Conservation (phyloP, 2,329 filamentous ascomycete genomes). For the Piedraia hortae region DNA sequence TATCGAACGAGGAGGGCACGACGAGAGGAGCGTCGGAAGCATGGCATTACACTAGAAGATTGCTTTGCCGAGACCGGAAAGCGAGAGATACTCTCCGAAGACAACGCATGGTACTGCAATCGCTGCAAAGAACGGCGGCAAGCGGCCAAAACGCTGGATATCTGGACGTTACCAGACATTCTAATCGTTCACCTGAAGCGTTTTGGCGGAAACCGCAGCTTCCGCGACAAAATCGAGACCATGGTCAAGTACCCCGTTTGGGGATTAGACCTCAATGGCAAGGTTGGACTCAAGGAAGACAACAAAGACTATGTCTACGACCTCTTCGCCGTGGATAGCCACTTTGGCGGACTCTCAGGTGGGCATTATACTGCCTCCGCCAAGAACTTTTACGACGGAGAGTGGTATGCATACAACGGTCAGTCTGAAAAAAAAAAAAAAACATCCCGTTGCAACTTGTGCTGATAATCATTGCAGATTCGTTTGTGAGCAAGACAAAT, state of each 20-base stretch:
- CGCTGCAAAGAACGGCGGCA: slow-evolving; percentile 81
- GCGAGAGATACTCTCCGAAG: slow-evolving; percentile 74
- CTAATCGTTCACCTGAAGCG: slow-evolving; percentile 86
- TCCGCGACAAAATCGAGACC: slow-evolving; percentile 76
- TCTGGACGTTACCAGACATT: slow-evolving; percentile 92
- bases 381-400: slow-evolving; percentile 64
- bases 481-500: slow-evolving; percentile 13
- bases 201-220: slow-evolving; percentile 59
- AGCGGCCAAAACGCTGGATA: slow-evolving; percentile 84
- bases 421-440: slow-evolving; percentile 13
- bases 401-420: slow-evolving; percentile 98
- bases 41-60: slow-evolving; percentile 62
- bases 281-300: slow-evolving; percentile 54
- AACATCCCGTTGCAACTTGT: neutral
- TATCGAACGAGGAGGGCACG: slow-evolving; percentile 34
- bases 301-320: slow-evolving; percentile 73
- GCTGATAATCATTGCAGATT: slow-evolving; percentile 28
- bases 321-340: slow-evolving; percentile 83
- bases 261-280: slow-evolving; percentile 51
- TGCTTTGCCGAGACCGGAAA: slow-evolving; percentile 89
- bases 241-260: slow-evolving; percentile 77
- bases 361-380: slow-evolving; percentile 91
- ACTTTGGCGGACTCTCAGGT: slow-evolving; percentile 76
- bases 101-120: slow-evolving; percentile 94
- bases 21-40: slow-evolving; percentile 37